Base-by-base conservation (phyloP, 2,329 filamentous ascomycete genomes). In the Hymenoscyphus occultus region DNA sequence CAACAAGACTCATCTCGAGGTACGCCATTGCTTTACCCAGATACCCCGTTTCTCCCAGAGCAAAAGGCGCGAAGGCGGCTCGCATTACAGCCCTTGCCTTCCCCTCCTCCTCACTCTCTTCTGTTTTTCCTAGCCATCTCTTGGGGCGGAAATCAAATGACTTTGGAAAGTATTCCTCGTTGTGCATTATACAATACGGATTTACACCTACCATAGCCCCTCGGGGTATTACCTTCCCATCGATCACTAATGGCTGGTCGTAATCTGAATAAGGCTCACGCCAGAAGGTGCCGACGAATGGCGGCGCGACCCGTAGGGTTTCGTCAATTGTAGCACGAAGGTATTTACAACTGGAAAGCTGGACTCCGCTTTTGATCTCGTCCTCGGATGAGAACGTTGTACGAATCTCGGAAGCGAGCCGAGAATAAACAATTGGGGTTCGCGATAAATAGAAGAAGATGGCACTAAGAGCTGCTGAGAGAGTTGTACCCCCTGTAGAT, bases 281-380 rank as follows among this genome's bases (percentile, higher is more conserved):
- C 62, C 72, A 68, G 57, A 80, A 62, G 61, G 75, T 62, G 62
- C 72, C 68, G 62, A 75, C 73, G 0, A 79, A 77, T 0, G 80
- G 77, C 2, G 82, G 80, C 3, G 78, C 78, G 60, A 82, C 72
- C 14, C 82, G 78, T 63, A 83, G 73, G 0, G 78, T 72, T 69
- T 84, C 81, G 56, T 83, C 77, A 51, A 84, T 76, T 62, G 77
- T 78, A 4, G 81, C 82, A 5, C 76, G 75, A 0, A 84, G 73
- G 67, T 82, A 83, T 0, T 62, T 65, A 67, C 76, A 80, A 28
- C 74, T 71, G 6, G 83, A 70, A 7, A 71, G 65, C 1, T 72
- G 45, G 3, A 64, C 54, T 64, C 65, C 57, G 65, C 73, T 0
- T 79, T 28, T 28, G 28, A 70, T 35, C 42, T 54, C 39, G 35